phyloP scores from a whole-genome alignment of 2,329 filamentous ascomycete species.

The Aureobasidium sp. region DNA sequence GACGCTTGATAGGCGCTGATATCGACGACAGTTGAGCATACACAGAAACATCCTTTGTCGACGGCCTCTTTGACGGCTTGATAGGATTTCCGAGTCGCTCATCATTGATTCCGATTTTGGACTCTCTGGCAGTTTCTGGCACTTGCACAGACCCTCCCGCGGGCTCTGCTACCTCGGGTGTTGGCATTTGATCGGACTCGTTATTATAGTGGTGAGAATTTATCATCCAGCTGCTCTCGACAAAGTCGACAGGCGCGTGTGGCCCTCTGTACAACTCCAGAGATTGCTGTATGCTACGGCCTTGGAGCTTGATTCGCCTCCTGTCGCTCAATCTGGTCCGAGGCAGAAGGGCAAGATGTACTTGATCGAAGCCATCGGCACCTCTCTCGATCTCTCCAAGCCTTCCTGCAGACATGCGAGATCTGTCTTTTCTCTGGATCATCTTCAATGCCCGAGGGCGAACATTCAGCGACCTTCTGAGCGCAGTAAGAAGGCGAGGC shows the following conservation, averaged over 20 bases:
- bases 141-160: not conserved
- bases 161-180: not conserved
- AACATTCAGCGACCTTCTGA: not conserved
- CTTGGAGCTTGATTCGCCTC: not conserved
- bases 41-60: not conserved
- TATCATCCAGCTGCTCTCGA: not conserved
- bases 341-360: not conserved
- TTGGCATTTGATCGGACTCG: not conserved
- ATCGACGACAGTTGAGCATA: not conserved
- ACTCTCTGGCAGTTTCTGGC: not conserved
- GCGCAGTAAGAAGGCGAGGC: not conserved
- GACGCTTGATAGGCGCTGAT: not conserved
- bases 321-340: not conserved
- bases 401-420: not conserved
- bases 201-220: not conserved
- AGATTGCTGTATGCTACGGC: too few relatives aligned
- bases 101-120: not conserved
- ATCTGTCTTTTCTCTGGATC: not conserved
- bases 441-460: not conserved
- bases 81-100: not conserved
- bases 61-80: not conserved
- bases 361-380: not conserved
- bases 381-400: not conserved
- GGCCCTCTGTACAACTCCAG: not conserved
- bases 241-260: constrained; percentile 1